Conservation (phyloP, 495 filamentous ascomycete species). For the Neurospora pannonica region DNA sequence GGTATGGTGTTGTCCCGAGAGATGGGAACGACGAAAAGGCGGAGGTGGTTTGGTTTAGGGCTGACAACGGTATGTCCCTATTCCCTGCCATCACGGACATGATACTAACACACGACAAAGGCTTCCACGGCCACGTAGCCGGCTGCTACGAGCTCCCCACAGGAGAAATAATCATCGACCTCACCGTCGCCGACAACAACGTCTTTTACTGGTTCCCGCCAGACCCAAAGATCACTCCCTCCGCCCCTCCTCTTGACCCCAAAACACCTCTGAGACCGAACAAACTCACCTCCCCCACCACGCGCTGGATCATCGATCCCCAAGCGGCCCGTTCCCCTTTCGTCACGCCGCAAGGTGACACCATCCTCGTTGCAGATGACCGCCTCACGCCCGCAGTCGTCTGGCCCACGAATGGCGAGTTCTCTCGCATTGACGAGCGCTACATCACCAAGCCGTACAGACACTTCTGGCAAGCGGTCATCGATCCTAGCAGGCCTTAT, state of each 20-base stretch:
- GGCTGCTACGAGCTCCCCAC: slow-evolving; percentile 41
- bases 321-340: slow-evolving; percentile 19
- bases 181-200: slow-evolving; percentile 47
- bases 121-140: slow-evolving; percentile 41
- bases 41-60: slow-evolving; percentile 42
- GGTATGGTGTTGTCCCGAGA: slow-evolving; percentile 41
- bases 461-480: slow-evolving; percentile 45
- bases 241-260: slow-evolving; percentile 11
- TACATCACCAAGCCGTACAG: slow-evolving; percentile 40
- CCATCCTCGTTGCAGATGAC: slow-evolving; percentile 20
- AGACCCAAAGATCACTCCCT: slow-evolving; percentile 18
- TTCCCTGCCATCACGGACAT: background rate
- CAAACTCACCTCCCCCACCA: slow-evolving; percentile 38
- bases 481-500: slow-evolving; percentile 35
- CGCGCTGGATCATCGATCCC: slow-evolving; percentile 47
- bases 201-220: slow-evolving; percentile 51
- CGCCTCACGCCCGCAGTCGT: slow-evolving; percentile 23
- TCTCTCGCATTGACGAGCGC: slow-evolving; percentile 52
- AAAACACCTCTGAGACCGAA: slow-evolving; percentile 6
- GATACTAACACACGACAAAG: slow-evolving; percentile 14
- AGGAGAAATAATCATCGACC: slow-evolving; percentile 42
- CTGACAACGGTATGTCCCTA: slow-evolving; percentile 29
- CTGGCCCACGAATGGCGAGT: slow-evolving; percentile 44
- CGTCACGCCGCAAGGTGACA: slow-evolving; percentile 3
- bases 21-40: slow-evolving; percentile 31